Conservation (phyloP, 495 filamentous ascomycete species). For the Evansstolkia leycettana region DNA sequence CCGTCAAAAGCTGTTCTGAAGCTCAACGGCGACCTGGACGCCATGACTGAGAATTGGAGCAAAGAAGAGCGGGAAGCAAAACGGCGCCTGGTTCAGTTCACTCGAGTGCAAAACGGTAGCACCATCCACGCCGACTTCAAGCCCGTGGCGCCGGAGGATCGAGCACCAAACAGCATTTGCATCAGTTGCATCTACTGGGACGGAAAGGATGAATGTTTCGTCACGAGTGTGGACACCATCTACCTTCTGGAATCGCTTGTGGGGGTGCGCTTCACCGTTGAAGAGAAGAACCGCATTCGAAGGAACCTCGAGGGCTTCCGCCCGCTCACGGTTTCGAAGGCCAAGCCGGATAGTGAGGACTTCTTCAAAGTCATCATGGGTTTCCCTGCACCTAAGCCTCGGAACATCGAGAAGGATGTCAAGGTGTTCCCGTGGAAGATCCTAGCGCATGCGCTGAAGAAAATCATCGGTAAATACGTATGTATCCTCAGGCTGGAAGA, state of each 20-base stretch:
- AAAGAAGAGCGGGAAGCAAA: slow-evolving; percentile 63
- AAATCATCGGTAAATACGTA: slow-evolving; percentile 97
- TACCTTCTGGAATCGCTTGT: slow-evolving; percentile 81
- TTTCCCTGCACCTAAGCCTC: slow-evolving; percentile 87
- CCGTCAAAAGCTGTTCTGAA: slow-evolving; percentile 78
- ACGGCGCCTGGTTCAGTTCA: slow-evolving; percentile 77
- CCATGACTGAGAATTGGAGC: slow-evolving; percentile 72
- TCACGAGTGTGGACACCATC: slow-evolving; percentile 96
- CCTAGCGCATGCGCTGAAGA: slow-evolving; percentile 70
- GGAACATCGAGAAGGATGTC: slow-evolving; percentile 97
- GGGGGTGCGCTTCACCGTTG: slow-evolving; percentile 70
- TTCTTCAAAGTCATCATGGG: slow-evolving; percentile 99
- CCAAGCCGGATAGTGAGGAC: slow-evolving; percentile 79
- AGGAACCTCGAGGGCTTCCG: slow-evolving; percentile 88
- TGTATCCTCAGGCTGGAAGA: slow-evolving; percentile 18
- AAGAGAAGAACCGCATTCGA: slow-evolving; percentile 96
- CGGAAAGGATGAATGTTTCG: slow-evolving; percentile 76
- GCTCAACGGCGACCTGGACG: slow-evolving; percentile 69
- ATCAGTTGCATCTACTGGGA: slow-evolving; percentile 92
- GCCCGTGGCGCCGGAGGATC: slow-evolving; percentile 55
- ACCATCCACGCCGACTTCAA: slow-evolving; percentile 63
- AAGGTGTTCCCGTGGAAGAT: slow-evolving; percentile 96
- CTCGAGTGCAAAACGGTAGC: slow-evolving; percentile 61
- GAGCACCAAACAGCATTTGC: slow-evolving; percentile 59
- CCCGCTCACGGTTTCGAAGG: slow-evolving; percentile 83